phyloP scores from a whole-genome alignment of 2,329 filamentous ascomycete genomes.

The Pseudogymnoascus destructans region DNA sequence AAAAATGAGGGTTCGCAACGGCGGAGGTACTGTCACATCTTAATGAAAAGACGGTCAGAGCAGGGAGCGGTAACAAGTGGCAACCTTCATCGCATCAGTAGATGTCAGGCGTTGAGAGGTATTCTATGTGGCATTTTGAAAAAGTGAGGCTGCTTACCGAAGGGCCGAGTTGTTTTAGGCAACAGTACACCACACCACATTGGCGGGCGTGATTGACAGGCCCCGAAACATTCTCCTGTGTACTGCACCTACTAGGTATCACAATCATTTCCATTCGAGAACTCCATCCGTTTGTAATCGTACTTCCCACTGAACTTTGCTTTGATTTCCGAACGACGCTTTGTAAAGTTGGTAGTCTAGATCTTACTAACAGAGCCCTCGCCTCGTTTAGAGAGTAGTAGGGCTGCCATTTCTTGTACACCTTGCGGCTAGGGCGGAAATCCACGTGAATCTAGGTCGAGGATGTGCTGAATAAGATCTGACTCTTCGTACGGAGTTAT shows the following conservation, averaged over 20 bases:
- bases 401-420: no score
- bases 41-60: slow-evolving; percentile 8
- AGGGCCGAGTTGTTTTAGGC: not conserved
- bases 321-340: no score
- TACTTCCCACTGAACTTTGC: no score
- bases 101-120: not conserved
- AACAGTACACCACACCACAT: not conserved
- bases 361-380: no score
- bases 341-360: no score
- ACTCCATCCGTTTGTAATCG: no score
- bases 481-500: no score
- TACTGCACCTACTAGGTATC: not conserved
- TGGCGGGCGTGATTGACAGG: not conserved
- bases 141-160: slow-evolving; percentile 6
- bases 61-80: not conserved
- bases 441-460: no score
- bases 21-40: not conserved
- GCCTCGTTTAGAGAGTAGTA: no score
- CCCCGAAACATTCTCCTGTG: not conserved
- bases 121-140: not conserved
- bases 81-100: not conserved
- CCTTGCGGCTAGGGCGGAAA: no score
- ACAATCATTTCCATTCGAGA: not conserved
- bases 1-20: not conserved
- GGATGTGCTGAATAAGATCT: no score